Percentiles rank a stretch among this genome's conserved stretches.
Evolutionary conservation across 345 rosid species (phyloP).

Genomic region (sweet orange (Citrus sinensis)): DNA sequence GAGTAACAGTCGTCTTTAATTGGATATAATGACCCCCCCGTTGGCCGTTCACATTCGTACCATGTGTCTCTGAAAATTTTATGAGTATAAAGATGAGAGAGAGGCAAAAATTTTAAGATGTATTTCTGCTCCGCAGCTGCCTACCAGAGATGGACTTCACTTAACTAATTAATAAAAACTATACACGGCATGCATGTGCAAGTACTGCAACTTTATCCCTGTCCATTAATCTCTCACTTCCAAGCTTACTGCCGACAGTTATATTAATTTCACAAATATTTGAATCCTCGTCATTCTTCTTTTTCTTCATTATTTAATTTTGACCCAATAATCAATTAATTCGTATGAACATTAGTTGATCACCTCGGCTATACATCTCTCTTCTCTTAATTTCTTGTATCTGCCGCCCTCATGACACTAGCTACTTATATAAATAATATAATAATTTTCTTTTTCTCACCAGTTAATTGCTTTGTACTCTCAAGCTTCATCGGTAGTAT

Average conservation of each 20-base stretch:
- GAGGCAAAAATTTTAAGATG: background rate
- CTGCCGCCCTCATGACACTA: too few species aligned
- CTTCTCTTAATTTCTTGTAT: too few species aligned
- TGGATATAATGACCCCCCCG: conserved; percentile 2
- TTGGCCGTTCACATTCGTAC: background rate
- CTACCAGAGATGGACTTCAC: background rate
- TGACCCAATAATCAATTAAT: too few species aligned
- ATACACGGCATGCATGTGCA: conserved; percentile 7
- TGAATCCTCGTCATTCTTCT: too few species aligned
- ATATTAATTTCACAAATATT: background rate
- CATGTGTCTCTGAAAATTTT: background rate
- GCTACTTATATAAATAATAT: too few species aligned
- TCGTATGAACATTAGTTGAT: too few species aligned
- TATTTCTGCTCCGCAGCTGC: too few species aligned
- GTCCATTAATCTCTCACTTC: background rate
- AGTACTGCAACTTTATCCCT: background rate
- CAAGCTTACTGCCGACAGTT: conserved; percentile 3
- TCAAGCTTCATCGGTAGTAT: background rate
- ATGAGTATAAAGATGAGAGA: background rate
- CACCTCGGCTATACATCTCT: too few species aligned
- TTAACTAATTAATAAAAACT: background rate
- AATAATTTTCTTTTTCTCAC: too few species aligned
- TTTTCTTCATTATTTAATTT: too few species aligned
- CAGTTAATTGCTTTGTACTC: background rate
- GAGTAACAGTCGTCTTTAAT: background rate